Conservation (phyloP, 1,284 basidiomycete species). For the Ceratobasidium sp. region DNA sequence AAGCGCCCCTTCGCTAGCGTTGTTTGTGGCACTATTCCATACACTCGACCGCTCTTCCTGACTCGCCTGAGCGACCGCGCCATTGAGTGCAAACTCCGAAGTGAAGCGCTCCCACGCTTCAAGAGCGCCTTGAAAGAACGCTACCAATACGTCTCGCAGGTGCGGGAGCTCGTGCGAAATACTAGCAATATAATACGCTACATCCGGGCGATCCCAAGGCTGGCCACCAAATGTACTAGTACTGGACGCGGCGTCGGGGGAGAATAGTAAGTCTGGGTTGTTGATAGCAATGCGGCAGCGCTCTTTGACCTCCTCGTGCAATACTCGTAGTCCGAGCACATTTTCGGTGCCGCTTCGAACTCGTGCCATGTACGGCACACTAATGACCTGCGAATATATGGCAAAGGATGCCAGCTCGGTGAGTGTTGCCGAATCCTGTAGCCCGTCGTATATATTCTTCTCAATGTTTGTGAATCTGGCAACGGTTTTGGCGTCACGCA, state of each 20-base stretch:
- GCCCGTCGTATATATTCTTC: conserved; percentile 55
- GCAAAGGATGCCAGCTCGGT: conserved; percentile 57
- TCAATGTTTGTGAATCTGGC: conserved; percentile 52
- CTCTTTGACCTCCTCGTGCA: conserved; percentile 33
- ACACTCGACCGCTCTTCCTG: conserved; percentile 13
- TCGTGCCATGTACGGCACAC: conserved; percentile 54
- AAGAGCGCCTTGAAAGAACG: conserved; percentile 29
- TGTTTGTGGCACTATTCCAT: conserved; percentile 39
- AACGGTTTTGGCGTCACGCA: conserved; percentile 51
- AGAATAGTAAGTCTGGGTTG: conserved; percentile 32
- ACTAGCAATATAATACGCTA: background rate
- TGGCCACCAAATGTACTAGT: conserved; percentile 14
- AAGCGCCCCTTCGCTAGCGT: conserved; percentile 36
- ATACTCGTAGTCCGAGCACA: conserved; percentile 48
- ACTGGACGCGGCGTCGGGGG: background rate
- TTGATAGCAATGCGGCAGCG: conserved; percentile 28
- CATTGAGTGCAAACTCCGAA: conserved; percentile 20
- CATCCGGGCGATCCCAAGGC: conserved; percentile 13
- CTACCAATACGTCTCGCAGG: conserved; percentile 5
- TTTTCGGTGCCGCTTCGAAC: conserved; percentile 51
- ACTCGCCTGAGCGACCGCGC: conserved; percentile 7
- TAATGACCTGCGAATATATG: conserved; percentile 55
- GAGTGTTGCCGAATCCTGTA: conserved; percentile 56
- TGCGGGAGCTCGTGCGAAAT: background rate
- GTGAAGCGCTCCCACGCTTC: conserved; percentile 39